Conservation (phyloP, 1,284 basidiomycete species). For the Ustilago esculenta region DNA sequence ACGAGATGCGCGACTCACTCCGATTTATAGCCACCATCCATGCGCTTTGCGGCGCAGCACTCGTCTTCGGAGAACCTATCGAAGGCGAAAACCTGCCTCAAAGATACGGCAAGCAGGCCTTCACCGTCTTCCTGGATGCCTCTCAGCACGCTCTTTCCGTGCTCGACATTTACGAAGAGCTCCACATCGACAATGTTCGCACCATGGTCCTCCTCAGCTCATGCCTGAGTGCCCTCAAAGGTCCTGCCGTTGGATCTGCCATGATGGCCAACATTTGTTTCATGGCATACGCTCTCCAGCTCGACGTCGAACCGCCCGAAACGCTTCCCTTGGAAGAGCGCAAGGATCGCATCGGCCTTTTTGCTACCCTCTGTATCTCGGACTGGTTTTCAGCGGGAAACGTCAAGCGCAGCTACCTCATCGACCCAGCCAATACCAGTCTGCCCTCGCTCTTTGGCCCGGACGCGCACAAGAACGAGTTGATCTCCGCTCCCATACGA, state of each 20-base stretch:
- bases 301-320: constrained; percentile 55
- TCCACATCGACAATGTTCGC: constrained; percentile 52
- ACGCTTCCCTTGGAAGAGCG: constrained; percentile 42
- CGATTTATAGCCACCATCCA: constrained; percentile 42
- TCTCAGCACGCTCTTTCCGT: constrained; percentile 48
- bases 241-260: constrained; percentile 43
- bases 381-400: constrained; percentile 54
- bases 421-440: constrained; percentile 44
- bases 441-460: constrained; percentile 44
- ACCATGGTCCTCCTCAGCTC: constrained; percentile 35
- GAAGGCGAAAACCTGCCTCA: constrained; percentile 17
- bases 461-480: constrained; percentile 36
- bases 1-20: constrained; percentile 40
- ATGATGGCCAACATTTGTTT: constrained; percentile 45
- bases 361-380: constrained; percentile 35
- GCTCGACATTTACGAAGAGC: constrained; percentile 54
- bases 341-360: constrained; percentile 50
- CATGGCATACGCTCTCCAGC: constrained; percentile 50
- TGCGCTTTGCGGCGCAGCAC: constrained; percentile 33
- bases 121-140: constrained; percentile 46
- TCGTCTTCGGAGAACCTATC: constrained; percentile 40
- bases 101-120: constrained; percentile 31
- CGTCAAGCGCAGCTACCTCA: constrained; percentile 45
- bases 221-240: constrained; percentile 36
- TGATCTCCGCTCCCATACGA: constrained; percentile 30